These are phyloP conservation scores for Leccinum subspadiceum DNA, from an alignment of 1,284 basidiomycete species.

Conservation along the genomic window DNA sequence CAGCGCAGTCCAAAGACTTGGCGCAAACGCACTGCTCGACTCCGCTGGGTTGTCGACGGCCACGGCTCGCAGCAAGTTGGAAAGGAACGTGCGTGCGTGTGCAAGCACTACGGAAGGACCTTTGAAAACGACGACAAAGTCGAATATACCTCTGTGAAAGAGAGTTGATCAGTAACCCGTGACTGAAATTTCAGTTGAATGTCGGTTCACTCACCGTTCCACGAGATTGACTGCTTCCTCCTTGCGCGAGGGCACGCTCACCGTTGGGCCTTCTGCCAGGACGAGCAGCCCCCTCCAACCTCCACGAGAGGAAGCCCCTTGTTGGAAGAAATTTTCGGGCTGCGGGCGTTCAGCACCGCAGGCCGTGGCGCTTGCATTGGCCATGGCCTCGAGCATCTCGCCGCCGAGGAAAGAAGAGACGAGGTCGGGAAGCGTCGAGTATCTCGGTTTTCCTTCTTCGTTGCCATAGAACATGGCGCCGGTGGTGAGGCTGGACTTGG, in stretches of 20 bases:
- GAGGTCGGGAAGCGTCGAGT: neutral
- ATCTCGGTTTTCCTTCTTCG: neutral
- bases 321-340: neutral
- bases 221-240: neutral
- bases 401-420: neutral
- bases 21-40: neutral
- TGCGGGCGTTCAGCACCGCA: neutral
- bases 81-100: neutral
- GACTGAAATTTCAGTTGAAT: too few relatives aligned
- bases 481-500: neutral
- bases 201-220: neutral
- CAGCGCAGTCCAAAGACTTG: neutral
- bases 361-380: neutral
- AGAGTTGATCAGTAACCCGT: too few relatives aligned
- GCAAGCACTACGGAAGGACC: neutral
- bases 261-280: neutral
- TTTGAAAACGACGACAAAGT: too few relatives aligned
- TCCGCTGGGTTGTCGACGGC: neutral
- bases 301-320: neutral
- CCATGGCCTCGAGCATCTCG: neutral
- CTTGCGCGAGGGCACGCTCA: neutral
- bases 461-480: neutral
- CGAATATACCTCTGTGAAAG: too few relatives aligned
- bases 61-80: neutral
- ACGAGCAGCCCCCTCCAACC: neutral